These are phyloP conservation scores for Macrolepiota fuliginosa DNA, from an alignment of 768 basidiomycete species.

Conservation along the genomic window DNA sequence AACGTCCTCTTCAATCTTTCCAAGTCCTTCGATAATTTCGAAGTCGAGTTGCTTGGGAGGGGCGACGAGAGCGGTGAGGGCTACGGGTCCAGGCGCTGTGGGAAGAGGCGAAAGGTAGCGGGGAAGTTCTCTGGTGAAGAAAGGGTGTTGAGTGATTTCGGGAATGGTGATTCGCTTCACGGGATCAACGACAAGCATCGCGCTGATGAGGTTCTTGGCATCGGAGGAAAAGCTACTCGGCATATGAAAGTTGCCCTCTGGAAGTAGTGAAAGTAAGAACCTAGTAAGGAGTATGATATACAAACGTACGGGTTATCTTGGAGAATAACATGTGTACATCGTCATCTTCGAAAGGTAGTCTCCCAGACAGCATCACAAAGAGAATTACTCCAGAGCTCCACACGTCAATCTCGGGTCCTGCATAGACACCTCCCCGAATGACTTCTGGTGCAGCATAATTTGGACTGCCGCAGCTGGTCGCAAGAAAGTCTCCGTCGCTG, in stretches of 20 bases:
- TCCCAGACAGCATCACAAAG: constrained; percentile 95
- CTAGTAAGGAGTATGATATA: neutral
- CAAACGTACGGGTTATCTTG: constrained; percentile 81
- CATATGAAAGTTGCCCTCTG: constrained; percentile 85
- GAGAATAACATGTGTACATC: constrained; percentile 91
- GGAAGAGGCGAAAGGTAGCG: constrained; percentile 86
- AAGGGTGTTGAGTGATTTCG: constrained; percentile 88
- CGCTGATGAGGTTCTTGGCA: constrained; percentile 73
- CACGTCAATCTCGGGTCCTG: constrained; percentile 97
- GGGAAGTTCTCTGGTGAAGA: constrained; percentile 83
- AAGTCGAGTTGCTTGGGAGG: constrained; percentile 71
- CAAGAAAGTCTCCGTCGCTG: constrained; percentile 93
- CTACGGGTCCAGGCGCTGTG: constrained; percentile 72
- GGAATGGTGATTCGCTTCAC: constrained; percentile 92
- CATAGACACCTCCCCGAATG: constrained; percentile 91
- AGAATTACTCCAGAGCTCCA: constrained; percentile 99
- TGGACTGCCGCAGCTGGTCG: constrained; percentile 96
- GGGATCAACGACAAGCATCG: constrained; percentile 94
- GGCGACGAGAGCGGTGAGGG: constrained; percentile 67
- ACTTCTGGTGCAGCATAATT: constrained; percentile 99
- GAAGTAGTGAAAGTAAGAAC: neutral
- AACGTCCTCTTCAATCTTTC: constrained; percentile 88
- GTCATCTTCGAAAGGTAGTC: constrained; percentile 96
- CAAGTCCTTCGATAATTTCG: constrained; percentile 88
- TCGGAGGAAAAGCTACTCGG: constrained; percentile 80